Evolutionary conservation across 129 eudicot species (phyloP), one percentile per base, ranked within the genome.

Genomic region (Flaveria robusta): DNA sequence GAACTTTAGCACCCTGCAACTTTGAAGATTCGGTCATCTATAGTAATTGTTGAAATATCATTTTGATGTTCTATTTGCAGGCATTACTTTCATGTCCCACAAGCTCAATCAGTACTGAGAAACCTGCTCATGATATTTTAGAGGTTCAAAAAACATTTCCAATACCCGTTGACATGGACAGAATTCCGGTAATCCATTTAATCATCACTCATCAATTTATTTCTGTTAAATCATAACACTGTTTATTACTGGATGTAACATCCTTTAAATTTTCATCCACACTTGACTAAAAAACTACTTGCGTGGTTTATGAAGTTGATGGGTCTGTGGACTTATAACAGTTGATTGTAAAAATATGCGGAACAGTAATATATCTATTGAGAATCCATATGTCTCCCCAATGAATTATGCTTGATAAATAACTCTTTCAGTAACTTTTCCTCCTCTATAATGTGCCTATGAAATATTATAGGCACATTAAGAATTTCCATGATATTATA

Each of bases 11-110:
- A 69, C 34, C 77, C 23, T 72, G 51, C 39, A 39, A 19, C 42
- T 19, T 56, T 77, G 41, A 37, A 22, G 41, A 66, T 66, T 50
- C 66, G 29, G 23, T 51, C 19, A 68, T 39, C 24, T 77, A 43
- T 24, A 64, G 11, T 65, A 20, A 46, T 34, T 13, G 12, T 47
- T 54, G 26, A 66, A 45, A 19, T 45, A 39, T 43, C 8, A 4
- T 56, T 74, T 23, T 55, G 19, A 2, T 59, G 45, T 81, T 62
- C 19, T 64, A 23, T 64, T 45, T 76, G 58, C 64, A 90, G 96
- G 96, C 96, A 42, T 82, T 90, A 66, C 83, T 90, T 67, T 83
- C 96, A 66, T 90, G 96, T 77, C 96, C 92, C 68, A 90, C 96
- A 47, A 83, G 82, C 83, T 90, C 96, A 39, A 90, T 90, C 39